Percentiles rank a stretch among this genome's conserved stretches.
phyloP scores from a whole-genome alignment of 805 yeast genomes.

The Maudiozyma serrabonitensis region DNA sequence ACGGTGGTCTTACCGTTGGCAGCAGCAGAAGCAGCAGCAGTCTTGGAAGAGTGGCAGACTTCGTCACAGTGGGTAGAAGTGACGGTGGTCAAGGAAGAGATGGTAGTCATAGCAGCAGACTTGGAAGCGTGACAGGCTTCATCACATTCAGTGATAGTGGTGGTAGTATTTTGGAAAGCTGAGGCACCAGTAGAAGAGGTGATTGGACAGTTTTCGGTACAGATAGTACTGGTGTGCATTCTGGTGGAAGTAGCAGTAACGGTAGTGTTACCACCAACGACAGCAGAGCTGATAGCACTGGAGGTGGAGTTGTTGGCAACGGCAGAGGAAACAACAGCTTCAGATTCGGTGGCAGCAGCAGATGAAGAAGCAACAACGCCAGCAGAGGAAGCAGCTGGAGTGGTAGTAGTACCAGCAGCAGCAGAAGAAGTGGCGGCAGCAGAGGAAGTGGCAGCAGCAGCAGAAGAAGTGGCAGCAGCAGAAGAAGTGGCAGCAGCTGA shows the following conservation, averaged over 20 bases:
- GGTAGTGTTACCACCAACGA: background rate
- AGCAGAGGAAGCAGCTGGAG: background rate
- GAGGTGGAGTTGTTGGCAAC: background rate
- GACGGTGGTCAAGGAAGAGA: background rate
- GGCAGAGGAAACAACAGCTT: background rate
- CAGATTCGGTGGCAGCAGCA: background rate
- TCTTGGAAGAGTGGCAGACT: slow-evolving; percentile 7
- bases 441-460: background rate
- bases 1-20: slow-evolving; percentile 1
- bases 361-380: background rate
- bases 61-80: slow-evolving; percentile 10
- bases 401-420: background rate
- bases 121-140: slow-evolving; percentile 7
- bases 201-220: background rate
- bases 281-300: background rate
- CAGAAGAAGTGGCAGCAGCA: background rate
- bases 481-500: background rate
- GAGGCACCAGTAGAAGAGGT: background rate
- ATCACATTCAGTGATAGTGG: slow-evolving; percentile 7
- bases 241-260: slow-evolving; percentile 1
- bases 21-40: slow-evolving; percentile 3
- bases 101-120: slow-evolving; percentile 2
- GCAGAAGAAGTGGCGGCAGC: background rate
- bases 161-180: background rate
- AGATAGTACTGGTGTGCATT: slow-evolving; percentile 1